phyloP scores from a whole-genome alignment of 805 yeast genomes.

The Brettanomyces sp. region DNA sequence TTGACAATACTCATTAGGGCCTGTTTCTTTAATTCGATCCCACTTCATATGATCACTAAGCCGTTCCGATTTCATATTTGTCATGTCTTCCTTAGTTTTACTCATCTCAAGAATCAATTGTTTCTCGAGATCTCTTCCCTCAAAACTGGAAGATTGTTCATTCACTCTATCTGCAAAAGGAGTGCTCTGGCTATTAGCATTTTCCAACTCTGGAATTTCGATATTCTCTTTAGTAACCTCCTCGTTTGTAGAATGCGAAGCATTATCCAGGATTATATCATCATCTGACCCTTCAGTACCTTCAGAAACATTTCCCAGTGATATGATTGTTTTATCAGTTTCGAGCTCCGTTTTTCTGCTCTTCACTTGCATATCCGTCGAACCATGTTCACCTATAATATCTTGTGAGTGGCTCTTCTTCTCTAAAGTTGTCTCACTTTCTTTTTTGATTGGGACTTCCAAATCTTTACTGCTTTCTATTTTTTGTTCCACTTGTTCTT shows the following conservation, averaged over 20 bases:
- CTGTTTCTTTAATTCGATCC: conserved; percentile 22
- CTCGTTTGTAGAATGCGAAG: not conserved
- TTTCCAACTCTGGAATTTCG: not conserved
- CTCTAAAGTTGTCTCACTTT: not conserved
- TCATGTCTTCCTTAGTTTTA: not conserved
- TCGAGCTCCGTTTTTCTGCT: not conserved
- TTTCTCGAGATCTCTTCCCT: not conserved
- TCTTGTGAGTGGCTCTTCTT: too few species aligned
- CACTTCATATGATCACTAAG: conserved; percentile 7
- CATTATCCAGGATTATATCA: conserved; percentile 8
- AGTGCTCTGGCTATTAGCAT: not conserved
- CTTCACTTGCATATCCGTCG: not conserved
- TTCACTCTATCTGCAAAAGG: not conserved
- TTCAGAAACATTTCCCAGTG: not conserved
- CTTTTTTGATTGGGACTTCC: not conserved
- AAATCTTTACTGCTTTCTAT: not conserved
- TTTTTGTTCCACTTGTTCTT: conserved; percentile 5
- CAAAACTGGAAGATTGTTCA: not conserved
- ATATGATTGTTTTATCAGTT: too few species aligned
- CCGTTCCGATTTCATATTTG: too few species aligned
- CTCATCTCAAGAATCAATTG: not conserved
- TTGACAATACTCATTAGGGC: conserved; percentile 15
- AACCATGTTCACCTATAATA: not conserved
- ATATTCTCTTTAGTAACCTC: not conserved
- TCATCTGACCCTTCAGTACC: conserved; percentile 7